phyloP scores from a whole-genome alignment of 169 alveolate species.

The Cryptosporidium parvum region DNA sequence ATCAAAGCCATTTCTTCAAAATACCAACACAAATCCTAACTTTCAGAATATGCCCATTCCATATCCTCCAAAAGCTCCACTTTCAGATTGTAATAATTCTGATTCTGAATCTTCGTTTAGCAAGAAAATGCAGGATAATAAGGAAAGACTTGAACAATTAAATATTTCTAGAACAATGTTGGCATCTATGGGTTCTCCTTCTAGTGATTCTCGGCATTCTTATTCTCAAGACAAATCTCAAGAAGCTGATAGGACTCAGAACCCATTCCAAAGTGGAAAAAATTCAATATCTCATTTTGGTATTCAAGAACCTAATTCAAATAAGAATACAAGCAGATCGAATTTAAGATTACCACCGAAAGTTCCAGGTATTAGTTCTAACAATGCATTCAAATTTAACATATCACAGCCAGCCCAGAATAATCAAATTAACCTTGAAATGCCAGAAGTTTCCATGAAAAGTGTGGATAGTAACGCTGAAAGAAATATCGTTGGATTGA shows the following conservation, averaged over 20 bases:
- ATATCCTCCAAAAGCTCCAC: slow-evolving; percentile 5
- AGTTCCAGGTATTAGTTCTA: slow-evolving; percentile 24
- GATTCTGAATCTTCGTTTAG: neutral
- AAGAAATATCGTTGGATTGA: slow-evolving; percentile 9
- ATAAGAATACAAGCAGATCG: neutral
- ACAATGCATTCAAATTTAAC: neutral
- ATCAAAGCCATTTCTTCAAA: slow-evolving; percentile 5
- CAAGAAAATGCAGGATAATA: slow-evolving; percentile 52
- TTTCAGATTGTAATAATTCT: neutral
- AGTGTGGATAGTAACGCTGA: neutral
- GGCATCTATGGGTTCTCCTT: neutral
- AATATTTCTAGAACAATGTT: slow-evolving; percentile 22
- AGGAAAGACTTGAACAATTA: slow-evolving; percentile 46
- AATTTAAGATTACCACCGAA: slow-evolving; percentile 22
- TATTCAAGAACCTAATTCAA: slow-evolving; percentile 16
- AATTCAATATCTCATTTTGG: slow-evolving; percentile 5
- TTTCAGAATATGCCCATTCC: slow-evolving; percentile 22
- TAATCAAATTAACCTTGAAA: neutral
- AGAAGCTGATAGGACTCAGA: neutral
- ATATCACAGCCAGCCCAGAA: slow-evolving; percentile 15
- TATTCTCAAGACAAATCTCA: neutral
- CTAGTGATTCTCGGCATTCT: neutral
- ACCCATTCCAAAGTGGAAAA: neutral
- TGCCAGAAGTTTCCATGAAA: neutral
- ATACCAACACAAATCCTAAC: neutral